phyloP scores from a whole-genome alignment of 495 filamentous ascomycete species.

The Recurvomyces mirabilis region DNA sequence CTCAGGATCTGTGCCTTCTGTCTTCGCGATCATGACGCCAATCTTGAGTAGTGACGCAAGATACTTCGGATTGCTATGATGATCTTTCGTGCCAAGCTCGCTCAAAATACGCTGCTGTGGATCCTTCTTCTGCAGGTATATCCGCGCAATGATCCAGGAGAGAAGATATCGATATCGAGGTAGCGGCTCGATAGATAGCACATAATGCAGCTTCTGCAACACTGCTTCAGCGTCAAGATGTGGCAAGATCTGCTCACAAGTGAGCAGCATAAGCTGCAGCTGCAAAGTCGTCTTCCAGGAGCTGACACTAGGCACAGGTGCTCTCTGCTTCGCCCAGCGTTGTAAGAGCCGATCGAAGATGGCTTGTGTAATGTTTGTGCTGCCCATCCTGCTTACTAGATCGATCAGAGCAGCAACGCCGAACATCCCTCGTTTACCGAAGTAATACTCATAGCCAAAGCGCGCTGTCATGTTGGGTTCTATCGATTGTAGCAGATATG shows the following conservation, averaged over 20 bases:
- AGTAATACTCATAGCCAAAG: constrained; percentile 32
- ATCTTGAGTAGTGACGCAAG: constrained; percentile 35
- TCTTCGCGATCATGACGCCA: constrained; percentile 27
- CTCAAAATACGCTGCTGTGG: constrained; percentile 14
- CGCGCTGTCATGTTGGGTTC: neutral
- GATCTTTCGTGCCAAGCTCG: constrained; percentile 18
- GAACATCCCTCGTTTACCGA: constrained; percentile 28
- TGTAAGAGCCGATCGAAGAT: constrained; percentile 29
- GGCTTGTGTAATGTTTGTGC: constrained; percentile 9
- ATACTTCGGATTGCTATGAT: constrained; percentile 31
- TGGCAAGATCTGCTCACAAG: constrained; percentile 21
- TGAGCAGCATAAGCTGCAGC: constrained; percentile 35
- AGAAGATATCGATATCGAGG: constrained; percentile 36
- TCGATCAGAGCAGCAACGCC: constrained; percentile 36
- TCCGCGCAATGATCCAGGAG: constrained; percentile 35
- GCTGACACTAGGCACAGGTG: constrained; percentile 30
- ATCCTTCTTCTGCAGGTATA: constrained; percentile 25
- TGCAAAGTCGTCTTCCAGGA: constrained; percentile 37
- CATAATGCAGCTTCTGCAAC: constrained; percentile 24
- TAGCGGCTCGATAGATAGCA: constrained; percentile 34
- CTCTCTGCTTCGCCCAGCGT: constrained; percentile 33
- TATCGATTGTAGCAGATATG: constrained; percentile 19
- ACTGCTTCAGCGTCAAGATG: constrained; percentile 8
- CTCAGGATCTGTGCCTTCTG: constrained; percentile 22
- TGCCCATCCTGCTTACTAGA: constrained; percentile 30